Evolutionary conservation across 495 filamentous ascomycete genomes (phyloP), one percentile per base, ranked within the genome.

Genomic region (Aspergillus funiculosus): DNA sequence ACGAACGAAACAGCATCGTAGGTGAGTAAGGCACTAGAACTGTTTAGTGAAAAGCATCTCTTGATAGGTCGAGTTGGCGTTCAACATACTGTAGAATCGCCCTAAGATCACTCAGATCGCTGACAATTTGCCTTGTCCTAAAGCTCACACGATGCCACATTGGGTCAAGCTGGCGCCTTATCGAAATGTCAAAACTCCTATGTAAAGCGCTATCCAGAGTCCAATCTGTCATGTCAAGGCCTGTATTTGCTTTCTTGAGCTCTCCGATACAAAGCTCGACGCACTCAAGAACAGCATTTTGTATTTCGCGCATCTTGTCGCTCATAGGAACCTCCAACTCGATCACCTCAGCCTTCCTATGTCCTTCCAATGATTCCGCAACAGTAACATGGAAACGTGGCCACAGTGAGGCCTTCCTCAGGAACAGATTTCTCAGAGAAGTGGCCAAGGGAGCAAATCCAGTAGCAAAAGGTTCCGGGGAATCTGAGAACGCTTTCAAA

Each of bases 311-410:
- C 92, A 98, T 98, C 28, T 82, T 75, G 32, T 94, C 85, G 15
- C 89, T 94, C 91, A 98, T 96, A 21, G 87, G 82, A n/a, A 97
- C 85, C 58, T 95, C 91, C 8, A 97, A 72, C 57, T 98, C 92
- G 26, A 98, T 94, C 27, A 98, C 92, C 66, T 97, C 92, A 0
- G 92, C 90, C 59, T 94, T 95, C 62, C 87, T 85, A 55, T 77
- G 83, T 61, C 88, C 90, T 63, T 98, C 91, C 3, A 98, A 66
- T 1, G 89, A 86, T 52, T 89, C 81, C 0, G 87, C 86, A 2
- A 98, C 88, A 3, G 83, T 81, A 31, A 95, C 76, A 57, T 97
- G 91, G 54, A 95, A 98, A n/a, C 92, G 78, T 7, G 92, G 92
- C 84, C 92, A 98, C 6, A 98, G 65, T 0, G 89, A 87, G 8